Conservation (phyloP, 116 monocot genomes). For the Phalaenopsis hybrid region DNA sequence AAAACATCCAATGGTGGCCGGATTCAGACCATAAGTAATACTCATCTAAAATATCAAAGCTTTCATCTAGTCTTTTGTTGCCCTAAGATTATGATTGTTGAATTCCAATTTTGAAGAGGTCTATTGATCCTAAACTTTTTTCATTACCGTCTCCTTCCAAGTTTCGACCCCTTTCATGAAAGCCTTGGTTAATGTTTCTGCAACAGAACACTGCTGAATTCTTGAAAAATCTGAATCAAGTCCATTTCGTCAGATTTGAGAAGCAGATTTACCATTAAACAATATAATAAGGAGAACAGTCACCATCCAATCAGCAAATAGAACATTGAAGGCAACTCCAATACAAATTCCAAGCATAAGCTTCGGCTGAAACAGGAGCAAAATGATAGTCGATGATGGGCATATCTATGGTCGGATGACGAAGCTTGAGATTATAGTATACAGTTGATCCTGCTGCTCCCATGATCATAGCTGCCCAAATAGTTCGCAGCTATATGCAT, state of each 20-base stretch:
- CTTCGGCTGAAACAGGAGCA: constrained; percentile 81
- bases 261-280: constrained; percentile 46
- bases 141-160: constrained; percentile 87
- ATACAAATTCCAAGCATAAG: constrained; percentile 89
- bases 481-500: neutral
- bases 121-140: constrained; percentile 28
- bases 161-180: constrained; percentile 77
- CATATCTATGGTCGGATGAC: constrained; percentile 72
- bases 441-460: constrained; percentile 85
- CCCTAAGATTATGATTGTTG: too few relatives aligned
- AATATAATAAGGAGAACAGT: constrained; percentile 75
- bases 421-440: constrained; percentile 74
- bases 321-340: constrained; percentile 77
- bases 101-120: too few relatives aligned
- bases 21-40: too few relatives aligned
- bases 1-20: too few relatives aligned
- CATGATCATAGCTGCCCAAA: constrained; percentile 71
- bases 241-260: neutral
- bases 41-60: too few relatives aligned
- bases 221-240: neutral
- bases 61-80: too few relatives aligned
- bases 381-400: constrained; percentile 86
- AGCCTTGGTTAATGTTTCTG: constrained; percentile 81
- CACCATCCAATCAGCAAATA: constrained; percentile 92
- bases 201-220: neutral